phyloP scores from a whole-genome alignment of 371 early-diverging fungal species.

The Globomyces sp. region DNA sequence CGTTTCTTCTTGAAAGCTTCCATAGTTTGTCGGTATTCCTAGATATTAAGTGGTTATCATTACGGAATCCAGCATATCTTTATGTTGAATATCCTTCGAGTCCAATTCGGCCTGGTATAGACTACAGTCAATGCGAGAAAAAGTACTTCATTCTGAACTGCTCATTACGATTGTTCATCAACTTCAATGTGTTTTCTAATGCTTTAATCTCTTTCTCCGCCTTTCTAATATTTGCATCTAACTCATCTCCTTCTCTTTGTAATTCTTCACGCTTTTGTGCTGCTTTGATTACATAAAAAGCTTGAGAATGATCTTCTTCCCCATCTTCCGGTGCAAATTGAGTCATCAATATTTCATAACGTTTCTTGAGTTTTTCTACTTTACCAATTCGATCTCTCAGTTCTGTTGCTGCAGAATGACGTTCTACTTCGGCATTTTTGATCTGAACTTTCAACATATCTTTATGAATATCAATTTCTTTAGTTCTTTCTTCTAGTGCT shows the following conservation, averaged over 20 bases:
- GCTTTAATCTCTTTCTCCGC: constrained; percentile 59
- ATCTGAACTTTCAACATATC: constrained; percentile 49
- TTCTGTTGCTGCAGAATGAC: constrained; percentile 45
- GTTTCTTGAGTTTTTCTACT: constrained; percentile 49
- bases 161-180: constrained; percentile 56
- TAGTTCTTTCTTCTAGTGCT: constrained; percentile 53
- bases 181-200: constrained; percentile 54
- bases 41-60: not conserved
- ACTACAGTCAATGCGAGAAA: constrained; percentile 21
- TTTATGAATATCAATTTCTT: constrained; percentile 53
- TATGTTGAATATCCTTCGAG: constrained; percentile 53
- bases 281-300: constrained; percentile 58
- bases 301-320: constrained; percentile 53
- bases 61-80: constrained; percentile 44
- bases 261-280: constrained; percentile 55
- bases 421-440: constrained; percentile 52
- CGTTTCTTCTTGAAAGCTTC: constrained; percentile 46
- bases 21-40: constrained; percentile 49
- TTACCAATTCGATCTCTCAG: constrained; percentile 49
- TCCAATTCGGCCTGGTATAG: constrained; percentile 50
- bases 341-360: constrained; percentile 58
- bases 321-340: constrained; percentile 52
- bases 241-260: constrained; percentile 55
- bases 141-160: constrained; percentile 49
- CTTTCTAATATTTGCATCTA: constrained; percentile 52